phyloP scores from a whole-genome alignment of 805 yeast genomes.

The Candida vaughaniae region DNA sequence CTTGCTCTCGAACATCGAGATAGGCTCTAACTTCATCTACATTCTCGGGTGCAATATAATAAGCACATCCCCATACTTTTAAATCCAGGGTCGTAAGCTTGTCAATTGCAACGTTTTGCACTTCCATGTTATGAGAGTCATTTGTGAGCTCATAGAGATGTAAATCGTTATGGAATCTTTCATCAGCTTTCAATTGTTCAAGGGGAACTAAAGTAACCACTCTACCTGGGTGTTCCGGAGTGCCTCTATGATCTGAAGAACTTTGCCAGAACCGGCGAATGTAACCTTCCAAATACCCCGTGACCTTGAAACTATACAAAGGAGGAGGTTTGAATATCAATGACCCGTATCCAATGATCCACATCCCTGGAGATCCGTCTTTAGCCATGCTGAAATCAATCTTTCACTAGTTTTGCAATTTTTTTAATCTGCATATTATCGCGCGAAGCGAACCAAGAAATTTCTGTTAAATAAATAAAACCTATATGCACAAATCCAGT shows the following conservation, averaged over 20 bases:
- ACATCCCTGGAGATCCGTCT: constrained; percentile 47
- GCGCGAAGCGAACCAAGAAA: constrained; percentile 7
- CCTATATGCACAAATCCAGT: not conserved
- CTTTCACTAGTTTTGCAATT: not conserved
- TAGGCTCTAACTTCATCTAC: constrained; percentile 64
- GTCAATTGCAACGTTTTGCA: constrained; percentile 14
- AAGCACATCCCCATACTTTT: constrained; percentile 78
- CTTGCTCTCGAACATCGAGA: constrained; percentile 81
- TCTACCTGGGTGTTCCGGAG: constrained; percentile 82
- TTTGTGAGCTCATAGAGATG: constrained; percentile 29
- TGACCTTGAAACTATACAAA: constrained; percentile 54
- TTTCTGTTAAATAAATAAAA: not conserved
- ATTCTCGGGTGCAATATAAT: constrained; percentile 66
- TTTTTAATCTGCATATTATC: not conserved
- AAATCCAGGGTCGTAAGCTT: constrained; percentile 42
- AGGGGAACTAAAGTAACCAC: constrained; percentile 78
- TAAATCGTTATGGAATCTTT: constrained; percentile 43
- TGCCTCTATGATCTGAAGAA: constrained; percentile 87
- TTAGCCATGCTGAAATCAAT: not conserved
- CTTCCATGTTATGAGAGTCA: constrained; percentile 16
- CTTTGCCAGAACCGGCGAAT: constrained; percentile 90
- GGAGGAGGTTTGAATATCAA: constrained; percentile 90
- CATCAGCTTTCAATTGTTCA: constrained; percentile 47
- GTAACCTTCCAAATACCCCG: constrained; percentile 75
- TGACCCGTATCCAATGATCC: constrained; percentile 92